Evolutionary conservation across 805 yeast species (phyloP), one percentile per base, ranked within the genome.

Genomic region (Schwanniomyces polymorphus): DNA sequence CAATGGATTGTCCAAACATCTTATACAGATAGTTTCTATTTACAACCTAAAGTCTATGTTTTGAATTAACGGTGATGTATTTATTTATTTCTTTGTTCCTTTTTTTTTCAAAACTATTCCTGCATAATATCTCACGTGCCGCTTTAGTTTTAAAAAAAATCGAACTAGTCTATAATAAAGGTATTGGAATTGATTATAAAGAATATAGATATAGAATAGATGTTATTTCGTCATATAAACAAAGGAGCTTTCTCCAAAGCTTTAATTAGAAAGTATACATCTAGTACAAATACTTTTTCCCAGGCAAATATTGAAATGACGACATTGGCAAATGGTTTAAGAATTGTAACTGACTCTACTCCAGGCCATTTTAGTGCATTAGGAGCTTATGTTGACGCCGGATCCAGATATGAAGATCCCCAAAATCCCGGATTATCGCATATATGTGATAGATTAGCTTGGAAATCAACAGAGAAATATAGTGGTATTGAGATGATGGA

Each of bases 331-430:
- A 92, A 91, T 67, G 97, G 97, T 2, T 70, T 91, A 31, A 76
- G 85, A 52, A 85, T 92, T 5, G 91, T 90, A 9, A 86, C 96
- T 3, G 94, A 90, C 50, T 83, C 88, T 38, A 79, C 86, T 0
- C 94, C 97, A 1, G 91, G 96, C 34, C 96, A 91, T 65, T 94
- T 94, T 63, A 79, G 92, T 48, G 96, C 97, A 0, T 67, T 91
- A 39, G 98, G 98, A 1, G 78, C 92, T 39, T 94, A 89, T 60
- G 78, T 94, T 5, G 86, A 88, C 59, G 96, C 96, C 1, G 99
- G 99, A 1, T 85, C 97, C 2, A 77, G 98, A 42, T 90, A 75
- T 61, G 98, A 94, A 66, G 72, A 76, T 27, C 65, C 72, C 2
- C 54, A 59, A 25, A 73, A 70, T 2, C 78, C 82, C 31, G 99